Base-by-base conservation (phyloP, 768 basidiomycete genomes). In the Suillus ampliporus region DNA sequence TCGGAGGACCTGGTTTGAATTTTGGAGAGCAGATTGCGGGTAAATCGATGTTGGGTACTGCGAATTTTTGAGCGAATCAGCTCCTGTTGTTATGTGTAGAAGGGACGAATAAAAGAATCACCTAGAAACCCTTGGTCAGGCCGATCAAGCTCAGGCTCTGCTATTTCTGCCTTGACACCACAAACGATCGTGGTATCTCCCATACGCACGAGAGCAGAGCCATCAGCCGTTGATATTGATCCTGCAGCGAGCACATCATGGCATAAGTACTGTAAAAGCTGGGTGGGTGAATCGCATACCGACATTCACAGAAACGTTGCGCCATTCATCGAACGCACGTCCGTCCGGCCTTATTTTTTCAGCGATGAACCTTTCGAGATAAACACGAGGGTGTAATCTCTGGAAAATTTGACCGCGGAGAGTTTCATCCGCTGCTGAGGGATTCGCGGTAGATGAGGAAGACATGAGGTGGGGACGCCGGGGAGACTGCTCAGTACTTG, bases 181-280 rank as follows among this genome's bases (percentile, higher is more conserved):
- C 96, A 98, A 0, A 98, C 92, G 41, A 99, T 82, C 1, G 94
- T 98, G n/a, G 97, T 97, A 52, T 92, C 85, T 21, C 97, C 97
- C 63, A 98, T 73, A 31, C 94, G 82, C 5, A 98, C 93, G 44
- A 99, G 88, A 0, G 96, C 89, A 5, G 95, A 97, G 0, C 96
- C 95, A 65, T 95, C 85, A 0, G 97, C 95, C 0, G 97, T 98
- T 1, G 92, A 90, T 78, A 99, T 91, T 3, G 96, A 97, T 57
- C 95, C 95, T 96, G 59, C 37, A 35, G 31, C 6, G 2, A 21
- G 15, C 21, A 57, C 1, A 56, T 57, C 31, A 38, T 38, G 23
- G 52, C 21, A 5, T 38, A 43, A 63, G 50, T 56, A 28, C 19
- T 53, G n/a, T 56, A 23, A 59, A 47, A 53, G 48, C 15, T 38